A percentile compares a stretch with the other conserved stretches of the same genome.
Conservation (phyloP, 2,329 filamentous ascomycete genomes). For the Ustulina deusta region DNA sequence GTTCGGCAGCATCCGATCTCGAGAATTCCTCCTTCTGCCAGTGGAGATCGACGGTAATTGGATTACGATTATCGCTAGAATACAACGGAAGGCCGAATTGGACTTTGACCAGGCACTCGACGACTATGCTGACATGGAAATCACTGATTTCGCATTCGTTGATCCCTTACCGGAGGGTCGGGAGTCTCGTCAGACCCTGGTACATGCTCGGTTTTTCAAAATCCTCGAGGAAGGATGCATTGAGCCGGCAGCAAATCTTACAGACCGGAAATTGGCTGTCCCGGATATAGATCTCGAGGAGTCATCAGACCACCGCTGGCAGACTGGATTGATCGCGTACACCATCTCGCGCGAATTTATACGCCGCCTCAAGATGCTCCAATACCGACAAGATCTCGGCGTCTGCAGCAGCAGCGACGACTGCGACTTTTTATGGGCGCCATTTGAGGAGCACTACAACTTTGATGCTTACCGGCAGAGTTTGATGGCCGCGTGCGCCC, state of each 20-base stretch:
- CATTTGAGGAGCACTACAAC: constrained; percentile 43
- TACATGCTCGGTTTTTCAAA: constrained; percentile 23
- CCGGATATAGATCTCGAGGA: not conserved
- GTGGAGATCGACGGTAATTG: constrained; percentile 37
- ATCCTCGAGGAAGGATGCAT: constrained; percentile 45
- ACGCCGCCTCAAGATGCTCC: constrained; percentile 43
- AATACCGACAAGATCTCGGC: constrained; percentile 2
- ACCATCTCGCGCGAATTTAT: constrained; percentile 46
- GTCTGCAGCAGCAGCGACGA: not conserved
- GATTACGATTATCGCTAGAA: constrained; percentile 39
- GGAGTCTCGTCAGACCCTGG: constrained; percentile 16
- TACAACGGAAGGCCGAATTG: not conserved
- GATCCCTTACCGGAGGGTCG: constrained; percentile 36
- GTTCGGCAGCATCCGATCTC: constrained; percentile 40
- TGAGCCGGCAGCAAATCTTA: not conserved
- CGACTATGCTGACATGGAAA: constrained; percentile 30
- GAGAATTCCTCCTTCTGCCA: constrained; percentile 44
- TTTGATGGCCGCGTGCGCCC: constrained; percentile 43
- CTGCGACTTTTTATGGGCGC: constrained; percentile 38
- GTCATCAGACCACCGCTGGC: constrained; percentile 33
- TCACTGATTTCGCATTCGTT: constrained; percentile 41
- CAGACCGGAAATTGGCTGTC: not conserved
- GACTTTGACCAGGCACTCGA: not conserved
- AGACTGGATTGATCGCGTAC: constrained; percentile 44
- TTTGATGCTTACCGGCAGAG: constrained; percentile 42